Evolutionary conservation across 768 basidiomycete species (phyloP).

Genomic region (Naganishia vaughanmartiniae): DNA sequence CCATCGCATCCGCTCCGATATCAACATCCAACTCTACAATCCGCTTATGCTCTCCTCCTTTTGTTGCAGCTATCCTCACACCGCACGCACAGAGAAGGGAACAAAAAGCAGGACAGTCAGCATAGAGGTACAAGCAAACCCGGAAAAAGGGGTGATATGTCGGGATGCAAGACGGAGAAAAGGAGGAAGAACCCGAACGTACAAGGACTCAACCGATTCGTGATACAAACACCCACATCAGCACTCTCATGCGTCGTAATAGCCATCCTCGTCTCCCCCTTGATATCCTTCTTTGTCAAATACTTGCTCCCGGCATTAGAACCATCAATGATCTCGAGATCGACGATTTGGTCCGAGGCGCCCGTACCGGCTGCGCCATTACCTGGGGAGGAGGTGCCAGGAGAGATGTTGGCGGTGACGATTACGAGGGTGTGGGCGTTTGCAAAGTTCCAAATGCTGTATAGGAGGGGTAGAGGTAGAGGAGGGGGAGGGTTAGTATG

Average conservation of each 20-base stretch:
- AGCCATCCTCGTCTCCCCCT: slow-evolving; percentile 85
- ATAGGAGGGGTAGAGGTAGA: not conserved
- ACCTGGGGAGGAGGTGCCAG: slow-evolving; percentile 41
- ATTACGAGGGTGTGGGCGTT: slow-evolving; percentile 84
- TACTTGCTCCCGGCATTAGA: slow-evolving; percentile 81
- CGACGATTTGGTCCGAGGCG: slow-evolving; percentile 73
- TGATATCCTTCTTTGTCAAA: slow-evolving; percentile 78
- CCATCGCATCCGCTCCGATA: slow-evolving; percentile 96
- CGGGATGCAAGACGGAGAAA: no score
- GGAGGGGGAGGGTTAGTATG: not conserved
- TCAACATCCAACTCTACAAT: slow-evolving; percentile 92
- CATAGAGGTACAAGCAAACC: not conserved
- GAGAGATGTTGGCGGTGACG: slow-evolving; percentile 87
- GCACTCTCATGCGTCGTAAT: slow-evolving; percentile 90
- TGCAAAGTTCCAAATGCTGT: slow-evolving; percentile 86
- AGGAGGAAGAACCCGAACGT: slow-evolving; percentile 45
- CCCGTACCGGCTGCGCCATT: not conserved
- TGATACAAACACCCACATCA: slow-evolving; percentile 93
- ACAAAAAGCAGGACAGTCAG: not conserved
- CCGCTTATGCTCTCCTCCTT: slow-evolving; percentile 48
- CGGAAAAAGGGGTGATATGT: not conserved
- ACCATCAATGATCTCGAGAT: slow-evolving; percentile 92
- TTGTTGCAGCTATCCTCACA: not conserved
- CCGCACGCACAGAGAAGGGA: not conserved
- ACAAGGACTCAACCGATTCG: slow-evolving; percentile 74